Conservation (phyloP, 2,329 filamentous ascomycete genomes). For the Graphiopsis chlorocephala region DNA sequence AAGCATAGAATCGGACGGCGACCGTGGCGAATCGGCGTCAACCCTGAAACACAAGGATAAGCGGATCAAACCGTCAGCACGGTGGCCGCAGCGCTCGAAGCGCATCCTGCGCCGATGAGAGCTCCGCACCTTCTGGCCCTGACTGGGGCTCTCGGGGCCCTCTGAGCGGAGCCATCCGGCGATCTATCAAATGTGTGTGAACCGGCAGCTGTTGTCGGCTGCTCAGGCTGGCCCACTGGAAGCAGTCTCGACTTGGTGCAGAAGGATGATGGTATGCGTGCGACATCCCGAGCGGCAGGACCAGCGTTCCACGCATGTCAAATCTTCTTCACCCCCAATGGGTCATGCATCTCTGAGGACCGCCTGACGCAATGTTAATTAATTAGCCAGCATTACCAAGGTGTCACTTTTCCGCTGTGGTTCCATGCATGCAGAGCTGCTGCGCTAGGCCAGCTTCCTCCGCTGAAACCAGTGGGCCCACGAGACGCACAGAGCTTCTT, state of each 20-base stretch:
- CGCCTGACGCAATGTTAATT: not conserved
- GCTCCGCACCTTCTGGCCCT: constrained; percentile 13
- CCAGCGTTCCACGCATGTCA: not conserved
- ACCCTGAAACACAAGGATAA: constrained; percentile 6
- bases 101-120: constrained; percentile 11
- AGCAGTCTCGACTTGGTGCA: not conserved
- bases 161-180: constrained; percentile 12
- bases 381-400: constrained; percentile 9
- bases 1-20: not conserved
- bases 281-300: not conserved
- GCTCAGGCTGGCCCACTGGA: not conserved
- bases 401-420: constrained; percentile 5
- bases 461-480: constrained; percentile 12
- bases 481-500: constrained; percentile 3
- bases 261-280: not conserved
- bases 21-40: constrained; percentile 8
- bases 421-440: constrained; percentile 14
- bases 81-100: constrained; percentile 1
- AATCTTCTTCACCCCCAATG: not conserved
- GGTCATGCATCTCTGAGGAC: not conserved
- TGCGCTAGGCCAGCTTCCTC: constrained; percentile 11
- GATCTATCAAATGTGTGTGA: constrained; percentile 8
- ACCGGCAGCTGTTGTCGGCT: constrained; percentile 12
- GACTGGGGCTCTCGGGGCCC: constrained; percentile 10
- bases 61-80: constrained; percentile 8